Evolutionary conservation across 2,329 filamentous ascomycete species (phyloP).

Genomic region (Botrytis aclada): DNA sequence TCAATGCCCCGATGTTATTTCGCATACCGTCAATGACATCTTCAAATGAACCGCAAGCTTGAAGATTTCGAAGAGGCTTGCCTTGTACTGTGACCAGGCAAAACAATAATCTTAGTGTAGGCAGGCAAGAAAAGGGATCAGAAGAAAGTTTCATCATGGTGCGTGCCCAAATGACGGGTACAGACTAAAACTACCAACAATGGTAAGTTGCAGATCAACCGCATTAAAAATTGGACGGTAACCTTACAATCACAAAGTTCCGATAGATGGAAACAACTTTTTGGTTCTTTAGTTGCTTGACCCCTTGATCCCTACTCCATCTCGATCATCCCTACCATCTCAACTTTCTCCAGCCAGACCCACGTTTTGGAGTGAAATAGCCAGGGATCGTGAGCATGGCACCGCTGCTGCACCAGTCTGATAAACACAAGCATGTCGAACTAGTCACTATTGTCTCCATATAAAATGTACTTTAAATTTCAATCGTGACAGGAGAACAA

Average conservation of each 20-base stretch:
- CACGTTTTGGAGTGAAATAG: slow-evolving; percentile 15
- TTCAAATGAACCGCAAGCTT: background rate
- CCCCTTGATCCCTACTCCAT: slow-evolving; percentile 15
- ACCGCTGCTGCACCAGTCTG: background rate
- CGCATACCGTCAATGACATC: background rate
- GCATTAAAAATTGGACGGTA: background rate
- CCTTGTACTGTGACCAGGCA: slow-evolving; percentile 1
- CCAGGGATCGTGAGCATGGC: background rate
- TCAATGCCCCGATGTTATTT: background rate
- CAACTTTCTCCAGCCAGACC: slow-evolving; percentile 13
- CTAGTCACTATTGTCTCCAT: slow-evolving; percentile 1
- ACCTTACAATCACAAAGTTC: background rate
- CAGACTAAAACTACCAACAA: background rate
- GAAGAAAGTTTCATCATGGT: background rate
- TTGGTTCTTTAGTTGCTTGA: background rate
- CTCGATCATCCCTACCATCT: slow-evolving; percentile 7
- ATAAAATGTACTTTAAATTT: background rate
- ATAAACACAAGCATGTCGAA: slow-evolving; percentile 14
- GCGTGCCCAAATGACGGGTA: background rate
- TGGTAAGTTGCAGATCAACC: background rate
- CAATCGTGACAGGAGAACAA: background rate
- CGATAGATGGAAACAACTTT: slow-evolving; percentile 6
- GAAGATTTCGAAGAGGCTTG: background rate
- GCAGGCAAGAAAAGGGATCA: slow-evolving; percentile 7
- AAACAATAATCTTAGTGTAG: background rate